Base-by-base conservation (phyloP, 2,329 filamentous ascomycete species). In the Xylaria arbuscula region DNA sequence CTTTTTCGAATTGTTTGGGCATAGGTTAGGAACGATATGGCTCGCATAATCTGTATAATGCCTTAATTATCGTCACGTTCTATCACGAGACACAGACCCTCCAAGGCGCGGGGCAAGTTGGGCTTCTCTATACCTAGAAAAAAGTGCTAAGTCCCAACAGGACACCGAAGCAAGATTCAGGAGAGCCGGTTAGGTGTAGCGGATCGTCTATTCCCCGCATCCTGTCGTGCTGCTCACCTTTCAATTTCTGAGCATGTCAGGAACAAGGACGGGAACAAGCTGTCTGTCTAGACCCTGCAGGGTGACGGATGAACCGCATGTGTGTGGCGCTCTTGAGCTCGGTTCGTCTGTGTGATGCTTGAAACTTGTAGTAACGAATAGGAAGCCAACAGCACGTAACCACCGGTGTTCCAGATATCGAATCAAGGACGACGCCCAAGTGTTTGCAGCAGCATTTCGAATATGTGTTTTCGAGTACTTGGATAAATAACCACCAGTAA, bases 251-350 rank as follows among this genome's bases (percentile, higher is more conserved):
- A 64, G 34, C 36, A 66, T 68, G 65, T 53, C 68, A 72, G 68
- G 65, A 53, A 72, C 70, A 64, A 59, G 59, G 58, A 61, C 68
- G 62, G 67, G 54, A 60, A 60, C 58, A 57, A 42, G 56, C 8
- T 48, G 32, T 45, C 9, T 36, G 34, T 53, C 64, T 19, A 45
- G 47, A 24, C 47, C 61, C 34, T 68, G 68, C 53, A 66, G 55
- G 47, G 56, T 47, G 51, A 60, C 32, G 40, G 22, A 62, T 64
- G 32, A 19, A 47, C 28, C 59, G n/a, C 53, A 38, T 57, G 11
- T 56, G 45, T 53, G 34, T 53, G 34, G 61, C 48, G 50, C 59
- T 51, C 13, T 57, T 17, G 47, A 67, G 53, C 36, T 62, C 55
- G 28, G 40, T 53, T 40, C 47, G 38, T 63, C 40, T 61, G 34